Conservation (phyloP, 345 rosid genomes). For the Physaria fendleri region DNA sequence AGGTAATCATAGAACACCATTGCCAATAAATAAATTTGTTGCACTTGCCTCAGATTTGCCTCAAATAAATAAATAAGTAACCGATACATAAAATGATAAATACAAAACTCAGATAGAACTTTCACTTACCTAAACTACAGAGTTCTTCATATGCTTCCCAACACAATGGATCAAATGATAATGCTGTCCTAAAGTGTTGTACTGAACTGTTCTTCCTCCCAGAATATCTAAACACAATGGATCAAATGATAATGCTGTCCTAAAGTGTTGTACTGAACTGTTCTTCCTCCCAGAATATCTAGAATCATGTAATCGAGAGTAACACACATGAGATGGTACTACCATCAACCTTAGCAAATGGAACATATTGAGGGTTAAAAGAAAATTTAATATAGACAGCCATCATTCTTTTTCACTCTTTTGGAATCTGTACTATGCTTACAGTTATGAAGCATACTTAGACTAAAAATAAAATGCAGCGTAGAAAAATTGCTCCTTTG, state of each 20-base stretch:
- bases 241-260: constrained; percentile 69
- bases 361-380: not conserved
- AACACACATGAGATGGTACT: constrained; percentile 5
- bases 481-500: not conserved
- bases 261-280: constrained; percentile 63
- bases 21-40: not conserved
- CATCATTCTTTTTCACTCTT: not conserved
- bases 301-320: constrained; percentile 14
- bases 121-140: constrained; percentile 66
- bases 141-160: constrained; percentile 93
- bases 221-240: constrained; percentile 63
- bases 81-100: not conserved
- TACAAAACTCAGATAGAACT: not conserved
- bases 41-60: not conserved
- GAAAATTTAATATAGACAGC: not conserved
- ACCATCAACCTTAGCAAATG: not conserved
- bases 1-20: not conserved
- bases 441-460: not conserved
- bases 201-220: constrained; percentile 59
- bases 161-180: constrained; percentile 70
- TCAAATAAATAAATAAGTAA: too few species aligned
- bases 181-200: constrained; percentile 72
- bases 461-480: not conserved
- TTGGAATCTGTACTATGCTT: not conserved
- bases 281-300: constrained; percentile 71